phyloP scores from a whole-genome alignment of 805 yeast species.

The Ogataea pignaliae region DNA sequence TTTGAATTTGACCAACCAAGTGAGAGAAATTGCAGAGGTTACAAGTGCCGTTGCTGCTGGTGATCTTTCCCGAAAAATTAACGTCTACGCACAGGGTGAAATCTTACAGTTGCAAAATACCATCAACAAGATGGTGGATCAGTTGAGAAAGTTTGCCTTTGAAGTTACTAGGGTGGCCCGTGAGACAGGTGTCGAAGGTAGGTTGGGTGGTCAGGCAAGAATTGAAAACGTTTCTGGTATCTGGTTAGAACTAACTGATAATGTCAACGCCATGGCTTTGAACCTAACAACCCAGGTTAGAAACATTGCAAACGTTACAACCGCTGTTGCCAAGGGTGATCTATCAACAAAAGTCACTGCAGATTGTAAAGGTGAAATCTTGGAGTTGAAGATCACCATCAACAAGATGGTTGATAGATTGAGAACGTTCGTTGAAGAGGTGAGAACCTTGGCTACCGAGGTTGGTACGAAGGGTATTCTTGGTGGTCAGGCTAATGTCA shows the following conservation, averaged over 20 bases:
- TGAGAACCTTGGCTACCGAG: constrained; percentile 82
- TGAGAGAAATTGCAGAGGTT: constrained; percentile 83
- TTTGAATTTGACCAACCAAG: constrained; percentile 78
- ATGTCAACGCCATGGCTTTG: constrained; percentile 85
- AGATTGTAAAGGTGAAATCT: constrained; percentile 76
- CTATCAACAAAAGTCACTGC: constrained; percentile 78
- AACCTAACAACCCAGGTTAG: constrained; percentile 85
- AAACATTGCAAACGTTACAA: constrained; percentile 81
- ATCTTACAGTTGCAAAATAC: constrained; percentile 81
- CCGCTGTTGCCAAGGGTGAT: constrained; percentile 84
- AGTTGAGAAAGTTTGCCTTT: constrained; percentile 74
- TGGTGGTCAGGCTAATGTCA: constrained; percentile 86
- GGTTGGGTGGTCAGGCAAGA: constrained; percentile 83
- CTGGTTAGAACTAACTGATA: constrained; percentile 84
- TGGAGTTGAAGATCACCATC: constrained; percentile 76
- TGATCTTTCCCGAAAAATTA: constrained; percentile 75
- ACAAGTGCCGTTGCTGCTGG: constrained; percentile 87
- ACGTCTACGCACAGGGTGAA: constrained; percentile 91
- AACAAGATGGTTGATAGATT: constrained; percentile 87
- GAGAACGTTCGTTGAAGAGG: constrained; percentile 78
- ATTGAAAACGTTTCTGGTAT: constrained; percentile 78
- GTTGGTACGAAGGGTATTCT: constrained; percentile 81
- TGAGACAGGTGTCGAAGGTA: constrained; percentile 87
- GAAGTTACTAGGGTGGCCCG: constrained; percentile 85
- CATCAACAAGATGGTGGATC: constrained; percentile 86